These are phyloP conservation scores for Cyphellophora attinorum DNA, from an alignment of 2,329 filamentous ascomycete genomes.

Conservation along the genomic window DNA sequence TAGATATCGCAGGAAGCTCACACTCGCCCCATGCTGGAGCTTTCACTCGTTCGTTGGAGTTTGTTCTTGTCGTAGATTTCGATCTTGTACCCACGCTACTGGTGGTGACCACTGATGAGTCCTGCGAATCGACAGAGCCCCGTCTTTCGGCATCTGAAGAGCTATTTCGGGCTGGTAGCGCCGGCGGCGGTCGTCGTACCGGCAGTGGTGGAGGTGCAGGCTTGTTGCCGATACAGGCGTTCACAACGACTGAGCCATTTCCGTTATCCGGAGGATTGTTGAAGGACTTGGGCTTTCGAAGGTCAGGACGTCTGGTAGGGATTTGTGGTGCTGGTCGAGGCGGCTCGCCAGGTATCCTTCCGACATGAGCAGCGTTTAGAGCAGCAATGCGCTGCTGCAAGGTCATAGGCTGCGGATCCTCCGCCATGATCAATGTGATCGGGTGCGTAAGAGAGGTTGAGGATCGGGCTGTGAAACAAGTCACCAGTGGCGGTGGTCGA, in stretches of 20 bases:
- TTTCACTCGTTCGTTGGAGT: conserved; percentile 30
- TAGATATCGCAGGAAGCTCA: conserved; percentile 44
- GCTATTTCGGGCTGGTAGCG: conserved; percentile 34
- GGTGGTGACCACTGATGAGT: conserved; percentile 7
- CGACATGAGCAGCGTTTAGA: conserved; percentile 33
- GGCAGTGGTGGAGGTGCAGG: conserved; percentile 15
- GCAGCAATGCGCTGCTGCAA: conserved; percentile 37
- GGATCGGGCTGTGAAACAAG: no score
- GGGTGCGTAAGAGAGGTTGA: no score
- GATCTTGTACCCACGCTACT: conserved; percentile 1
- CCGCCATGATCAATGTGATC: conserved; percentile 27
- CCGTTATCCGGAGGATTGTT: conserved; percentile 26
- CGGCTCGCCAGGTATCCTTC: conserved; percentile 23
- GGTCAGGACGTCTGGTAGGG: conserved; percentile 20
- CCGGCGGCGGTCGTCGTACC: conserved; percentile 26
- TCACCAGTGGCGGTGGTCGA: no score
- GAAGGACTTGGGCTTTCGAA: conserved; percentile 21
- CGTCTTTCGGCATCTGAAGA: conserved; percentile 21
- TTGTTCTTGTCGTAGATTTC: conserved; percentile 9
- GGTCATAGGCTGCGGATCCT: conserved; percentile 32
- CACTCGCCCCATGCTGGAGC: conserved; percentile 49
- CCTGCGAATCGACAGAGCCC: conserved; percentile 39
- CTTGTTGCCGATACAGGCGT: conserved; percentile 21
- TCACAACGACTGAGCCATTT: conserved; percentile 23
- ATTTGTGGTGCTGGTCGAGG: conserved; percentile 18